Conservation (phyloP, 371 early-diverging fungal genomes). For the Dichotomocladium elegans region DNA sequence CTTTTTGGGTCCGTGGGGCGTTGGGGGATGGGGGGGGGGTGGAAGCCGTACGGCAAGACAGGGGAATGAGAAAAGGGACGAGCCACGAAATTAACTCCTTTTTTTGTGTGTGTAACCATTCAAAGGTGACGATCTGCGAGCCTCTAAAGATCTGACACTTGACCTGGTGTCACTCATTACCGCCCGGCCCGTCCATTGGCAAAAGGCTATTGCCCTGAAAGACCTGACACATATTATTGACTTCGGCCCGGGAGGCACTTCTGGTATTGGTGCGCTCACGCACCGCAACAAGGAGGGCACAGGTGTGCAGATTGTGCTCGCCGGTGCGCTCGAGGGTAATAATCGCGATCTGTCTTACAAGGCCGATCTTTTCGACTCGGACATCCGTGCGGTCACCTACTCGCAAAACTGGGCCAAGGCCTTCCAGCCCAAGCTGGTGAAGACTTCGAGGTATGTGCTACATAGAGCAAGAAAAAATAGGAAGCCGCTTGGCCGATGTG, state of each 20-base stretch:
- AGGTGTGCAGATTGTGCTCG: conserved; percentile 86
- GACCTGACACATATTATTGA: conserved; percentile 87
- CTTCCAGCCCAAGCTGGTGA: conserved; percentile 76
- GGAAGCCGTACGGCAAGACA: neutral
- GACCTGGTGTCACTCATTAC: conserved; percentile 83
- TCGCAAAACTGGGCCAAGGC: conserved; percentile 89
- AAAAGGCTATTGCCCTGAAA: conserved; percentile 68
- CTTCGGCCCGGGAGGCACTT: conserved; percentile 92
- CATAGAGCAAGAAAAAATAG: neutral
- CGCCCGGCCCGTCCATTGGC: conserved; percentile 85
- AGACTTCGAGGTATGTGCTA: conserved; percentile 41
- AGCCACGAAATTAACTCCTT: neutral
- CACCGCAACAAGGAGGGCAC: conserved; percentile 94
- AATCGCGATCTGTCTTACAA: conserved; percentile 78
- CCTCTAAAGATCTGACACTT: conserved; percentile 51
- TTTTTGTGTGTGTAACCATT: no score
- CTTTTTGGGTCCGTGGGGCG: conserved; percentile 28
- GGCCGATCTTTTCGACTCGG: conserved; percentile 79
- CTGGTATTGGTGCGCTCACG: conserved; percentile 84
- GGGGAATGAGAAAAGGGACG: conserved; percentile 2
- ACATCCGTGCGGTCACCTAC: conserved; percentile 75
- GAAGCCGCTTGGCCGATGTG: neutral
- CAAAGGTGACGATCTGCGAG: conserved; percentile 64
- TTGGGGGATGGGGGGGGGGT: conserved; percentile 24
- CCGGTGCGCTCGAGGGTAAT: conserved; percentile 65